phyloP scores from a whole-genome alignment of 257 asterid genomes.

The Mitragyna speciosa region DNA sequence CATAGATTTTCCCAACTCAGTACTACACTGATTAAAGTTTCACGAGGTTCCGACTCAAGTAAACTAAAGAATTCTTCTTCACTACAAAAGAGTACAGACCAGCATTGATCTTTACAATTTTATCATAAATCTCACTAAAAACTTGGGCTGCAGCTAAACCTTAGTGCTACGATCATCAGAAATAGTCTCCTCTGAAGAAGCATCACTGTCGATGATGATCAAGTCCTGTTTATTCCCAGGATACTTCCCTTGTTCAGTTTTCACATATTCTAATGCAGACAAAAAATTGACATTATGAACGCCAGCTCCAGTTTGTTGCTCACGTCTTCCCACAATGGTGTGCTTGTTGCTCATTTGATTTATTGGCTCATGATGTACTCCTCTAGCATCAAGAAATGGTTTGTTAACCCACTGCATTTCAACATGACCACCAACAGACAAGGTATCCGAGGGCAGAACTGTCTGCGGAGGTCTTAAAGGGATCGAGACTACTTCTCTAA shows the following conservation, averaged over 20 bases:
- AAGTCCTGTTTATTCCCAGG: slow-evolving; percentile 32
- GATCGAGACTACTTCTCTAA: slow-evolving; percentile 43
- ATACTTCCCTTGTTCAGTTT: slow-evolving; percentile 13
- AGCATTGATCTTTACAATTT: slow-evolving; percentile 6
- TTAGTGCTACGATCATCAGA: slow-evolving; percentile 49
- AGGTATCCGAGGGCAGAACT: not conserved
- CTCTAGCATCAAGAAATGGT: slow-evolving; percentile 17
- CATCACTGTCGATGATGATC: slow-evolving; percentile 57
- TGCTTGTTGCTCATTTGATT: slow-evolving; percentile 11
- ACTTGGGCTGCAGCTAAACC: slow-evolving; percentile 25
- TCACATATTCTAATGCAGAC: slow-evolving; percentile 1
- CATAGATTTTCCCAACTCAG: not conserved
- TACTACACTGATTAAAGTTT: not conserved
- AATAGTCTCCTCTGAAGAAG: slow-evolving; percentile 78
- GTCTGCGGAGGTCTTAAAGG: slow-evolving; percentile 35
- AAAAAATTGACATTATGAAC: slow-evolving; percentile 15
- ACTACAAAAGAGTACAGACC: not conserved
- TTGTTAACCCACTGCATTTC: slow-evolving; percentile 23
- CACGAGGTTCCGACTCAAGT: not conserved
- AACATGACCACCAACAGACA: slow-evolving; percentile 5
- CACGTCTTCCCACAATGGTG: slow-evolving; percentile 9
- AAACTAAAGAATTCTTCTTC: not conserved
- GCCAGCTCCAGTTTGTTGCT: slow-evolving; percentile 18
- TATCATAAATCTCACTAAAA: slow-evolving; percentile 7
- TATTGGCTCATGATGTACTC: slow-evolving; percentile 22